phyloP scores from a whole-genome alignment of 2,329 filamentous ascomycete genomes.

The Calonectria fujianensis region DNA sequence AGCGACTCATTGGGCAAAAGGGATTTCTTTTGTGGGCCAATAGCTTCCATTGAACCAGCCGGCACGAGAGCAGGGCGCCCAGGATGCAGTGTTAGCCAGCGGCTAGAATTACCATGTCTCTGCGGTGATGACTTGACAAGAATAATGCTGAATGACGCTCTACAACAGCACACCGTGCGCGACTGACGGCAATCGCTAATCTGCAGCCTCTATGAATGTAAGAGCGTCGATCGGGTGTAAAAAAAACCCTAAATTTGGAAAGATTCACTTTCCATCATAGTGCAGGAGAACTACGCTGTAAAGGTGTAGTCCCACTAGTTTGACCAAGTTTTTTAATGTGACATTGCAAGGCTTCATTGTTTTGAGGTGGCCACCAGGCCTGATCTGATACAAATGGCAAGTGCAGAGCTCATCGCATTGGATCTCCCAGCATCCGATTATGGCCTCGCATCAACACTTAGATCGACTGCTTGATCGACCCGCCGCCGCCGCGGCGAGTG shows the following conservation, averaged over 20 bases:
- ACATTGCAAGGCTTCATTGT: background rate
- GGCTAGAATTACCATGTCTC: background rate
- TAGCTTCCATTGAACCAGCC: constrained; percentile 27
- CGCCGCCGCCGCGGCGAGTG: constrained; percentile 22
- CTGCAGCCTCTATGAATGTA: constrained; percentile 1
- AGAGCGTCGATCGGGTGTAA: background rate
- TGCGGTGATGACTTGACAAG: constrained; percentile 9
- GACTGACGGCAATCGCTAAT: background rate
- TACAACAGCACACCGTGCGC: background rate
- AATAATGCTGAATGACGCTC: background rate
- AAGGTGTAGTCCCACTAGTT: background rate
- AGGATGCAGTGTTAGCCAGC: constrained; percentile 3
- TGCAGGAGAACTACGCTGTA: background rate
- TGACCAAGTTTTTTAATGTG: background rate
- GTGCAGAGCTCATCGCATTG: background rate
- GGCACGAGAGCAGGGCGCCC: constrained; percentile 7
- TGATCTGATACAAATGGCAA: no score
- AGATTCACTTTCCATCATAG: background rate
- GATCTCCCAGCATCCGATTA: background rate
- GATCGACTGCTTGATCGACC: constrained; percentile 30
- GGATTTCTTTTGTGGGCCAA: constrained; percentile 41
- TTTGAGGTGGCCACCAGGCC: background rate
- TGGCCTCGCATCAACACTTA: background rate
- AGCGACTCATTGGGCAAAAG: constrained; percentile 42
- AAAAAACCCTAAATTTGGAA: constrained; percentile 9